Conservation (phyloP, 2,329 filamentous ascomycete species). For the Calonectria pseudoreteaudii region DNA sequence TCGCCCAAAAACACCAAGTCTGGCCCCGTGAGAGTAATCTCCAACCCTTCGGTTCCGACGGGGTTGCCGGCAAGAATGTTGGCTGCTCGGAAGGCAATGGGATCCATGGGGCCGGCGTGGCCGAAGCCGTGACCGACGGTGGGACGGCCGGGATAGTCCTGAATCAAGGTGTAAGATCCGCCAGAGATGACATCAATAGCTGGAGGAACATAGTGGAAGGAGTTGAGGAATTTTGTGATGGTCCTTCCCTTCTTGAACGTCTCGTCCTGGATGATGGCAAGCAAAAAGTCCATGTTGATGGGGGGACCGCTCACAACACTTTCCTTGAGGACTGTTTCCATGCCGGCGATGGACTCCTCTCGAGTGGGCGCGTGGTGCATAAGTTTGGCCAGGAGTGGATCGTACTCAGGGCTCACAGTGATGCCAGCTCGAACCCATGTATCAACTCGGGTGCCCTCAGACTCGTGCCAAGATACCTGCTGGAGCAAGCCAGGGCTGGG, state of each 20-base stretch:
- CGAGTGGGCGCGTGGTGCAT: constrained; percentile 61
- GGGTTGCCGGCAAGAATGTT: constrained; percentile 71
- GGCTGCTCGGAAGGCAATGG: constrained; percentile 66
- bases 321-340: constrained; percentile 56
- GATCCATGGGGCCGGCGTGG: constrained; percentile 72
- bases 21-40: constrained; percentile 71
- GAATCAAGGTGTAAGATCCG: constrained; percentile 68
- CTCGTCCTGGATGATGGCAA: constrained; percentile 58
- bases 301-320: constrained; percentile 28
- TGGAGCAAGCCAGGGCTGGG: constrained; percentile 71
- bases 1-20: constrained; percentile 66
- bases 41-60: constrained; percentile 63
- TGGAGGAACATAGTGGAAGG: constrained; percentile 65
- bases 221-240: constrained; percentile 65
- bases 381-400: constrained; percentile 68
- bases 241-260: constrained; percentile 63
- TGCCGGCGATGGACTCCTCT: constrained; percentile 55
- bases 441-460: constrained; percentile 65
- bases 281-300: constrained; percentile 69
- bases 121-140: constrained; percentile 68
- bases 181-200: constrained; percentile 60
- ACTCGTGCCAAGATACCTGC: constrained; percentile 64
- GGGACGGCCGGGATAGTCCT: constrained; percentile 69
- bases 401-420: constrained; percentile 68
- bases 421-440: constrained; percentile 72